Base-by-base conservation (phyloP, 2,329 filamentous ascomycete genomes). In the Fusarium hainanense region DNA sequence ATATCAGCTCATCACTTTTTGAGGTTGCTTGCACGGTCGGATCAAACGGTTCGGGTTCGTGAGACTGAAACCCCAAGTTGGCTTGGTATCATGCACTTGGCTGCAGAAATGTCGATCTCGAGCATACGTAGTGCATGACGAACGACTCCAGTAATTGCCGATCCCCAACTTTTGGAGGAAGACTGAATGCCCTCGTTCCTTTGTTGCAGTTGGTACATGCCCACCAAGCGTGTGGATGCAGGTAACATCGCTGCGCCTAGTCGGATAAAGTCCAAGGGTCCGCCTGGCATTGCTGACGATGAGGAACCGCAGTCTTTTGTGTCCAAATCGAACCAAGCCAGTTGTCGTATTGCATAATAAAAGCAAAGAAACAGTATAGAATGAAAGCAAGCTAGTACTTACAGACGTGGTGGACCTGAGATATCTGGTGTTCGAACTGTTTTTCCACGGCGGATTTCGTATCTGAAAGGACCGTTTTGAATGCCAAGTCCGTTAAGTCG, bases 381-480 rank as follows among this genome's bases (percentile, higher is more conserved):
- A 56, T 25, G 51, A 37, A 50, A 51, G 28, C 30, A 66, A 46
- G 63, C 60, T 56, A 66, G 49, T 30, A 77, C 77, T 78, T 74
- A 79, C 77, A 78, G 63, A 71, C 75, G 65, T 51, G 58, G 57
- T 55, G 56, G 68, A 41, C 62, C 67, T 16, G 68, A 62, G 28
- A 55, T 64, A 47, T 69, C 52, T 25, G 68, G 68, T 43, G 70
- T 75, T 41, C 75, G 77, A 52, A 79, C 78, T 20, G 77, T 73
- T 63, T 76, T 79, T 49, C 77, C 78, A 52, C 74, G 64, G 42
- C 76, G 74, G 46, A 79, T 72, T 55, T 78, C 77, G 71, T 75
- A 79, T 32, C 68, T 72, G 63, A 70, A 68, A 32, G 77, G 74
- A 32, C 66, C 70, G 70, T 74, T 71, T 55, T 69, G 69, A 52